Evolutionary conservation across 495 filamentous ascomycete species (phyloP).

Genomic region (Monascus purpureus): DNA sequence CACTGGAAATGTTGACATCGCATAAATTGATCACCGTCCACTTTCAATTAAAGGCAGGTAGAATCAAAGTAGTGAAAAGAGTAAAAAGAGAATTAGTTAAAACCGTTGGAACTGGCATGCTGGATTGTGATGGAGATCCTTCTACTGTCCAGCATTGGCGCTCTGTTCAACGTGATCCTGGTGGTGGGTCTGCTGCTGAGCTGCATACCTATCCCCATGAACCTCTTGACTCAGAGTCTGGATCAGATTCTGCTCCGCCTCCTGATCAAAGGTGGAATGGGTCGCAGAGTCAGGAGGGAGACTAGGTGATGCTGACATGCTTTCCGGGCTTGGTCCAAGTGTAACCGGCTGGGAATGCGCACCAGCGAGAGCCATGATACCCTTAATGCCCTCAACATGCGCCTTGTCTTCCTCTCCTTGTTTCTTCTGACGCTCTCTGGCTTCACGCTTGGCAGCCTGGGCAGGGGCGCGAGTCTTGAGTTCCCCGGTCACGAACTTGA

Average conservation of each 20-base stretch:
- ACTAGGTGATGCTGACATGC: slow-evolving; percentile 31
- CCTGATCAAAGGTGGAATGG: slow-evolving; percentile 27
- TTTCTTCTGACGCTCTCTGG: slow-evolving; percentile 53
- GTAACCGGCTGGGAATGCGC: slow-evolving; percentile 25
- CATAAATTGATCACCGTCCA: too few relatives aligned
- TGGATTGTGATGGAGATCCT: too few relatives aligned
- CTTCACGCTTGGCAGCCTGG: slow-evolving; percentile 69
- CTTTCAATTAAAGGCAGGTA: too few relatives aligned
- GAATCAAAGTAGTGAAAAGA: too few relatives aligned
- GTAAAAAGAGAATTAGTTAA: slow-evolving; percentile 1
- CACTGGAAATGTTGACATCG: too few relatives aligned
- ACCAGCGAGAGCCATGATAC: slow-evolving; percentile 48
- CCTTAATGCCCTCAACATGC: slow-evolving; percentile 56
- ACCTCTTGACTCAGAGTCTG: slow-evolving; percentile 35
- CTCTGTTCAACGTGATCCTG: slow-evolving; percentile 23
- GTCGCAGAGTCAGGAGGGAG: slow-evolving; percentile 23
- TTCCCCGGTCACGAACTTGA: slow-evolving; percentile 86
- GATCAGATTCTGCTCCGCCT: slow-evolving; percentile 35
- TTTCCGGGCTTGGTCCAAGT: slow-evolving; percentile 22
- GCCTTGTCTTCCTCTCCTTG: slow-evolving; percentile 58
- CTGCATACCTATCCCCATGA: slow-evolving; percentile 28
- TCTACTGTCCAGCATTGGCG: slow-evolving; percentile 26
- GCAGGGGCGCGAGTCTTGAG: slow-evolving; percentile 80
- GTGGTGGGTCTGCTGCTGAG: slow-evolving; percentile 16
- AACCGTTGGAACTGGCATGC: too few relatives aligned